These are phyloP conservation scores for Fusarium nelsonii DNA, from an alignment of 2,329 filamentous ascomycete genomes.

Conservation along the genomic window DNA sequence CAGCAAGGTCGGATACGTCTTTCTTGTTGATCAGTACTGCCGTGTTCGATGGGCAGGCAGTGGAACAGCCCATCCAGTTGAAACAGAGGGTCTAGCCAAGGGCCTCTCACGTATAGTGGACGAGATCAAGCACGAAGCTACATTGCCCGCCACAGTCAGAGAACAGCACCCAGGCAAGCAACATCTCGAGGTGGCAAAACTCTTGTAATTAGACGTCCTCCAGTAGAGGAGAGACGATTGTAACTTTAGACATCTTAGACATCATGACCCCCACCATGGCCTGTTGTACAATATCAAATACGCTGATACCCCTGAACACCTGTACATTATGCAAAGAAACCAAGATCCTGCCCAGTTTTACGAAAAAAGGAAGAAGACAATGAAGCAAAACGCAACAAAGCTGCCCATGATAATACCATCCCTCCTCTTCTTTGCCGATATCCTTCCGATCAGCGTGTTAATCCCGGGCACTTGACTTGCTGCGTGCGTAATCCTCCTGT, in stretches of 20 bases:
- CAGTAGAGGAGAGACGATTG: constrained; percentile 36
- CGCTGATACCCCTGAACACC: constrained; percentile 57
- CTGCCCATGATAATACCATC: constrained; percentile 93
- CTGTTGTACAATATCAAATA: constrained; percentile 52
- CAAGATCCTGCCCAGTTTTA: constrained; percentile 35
- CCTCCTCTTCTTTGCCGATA: constrained; percentile 93
- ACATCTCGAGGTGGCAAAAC: constrained; percentile 48
- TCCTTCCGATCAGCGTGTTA: constrained; percentile 90
- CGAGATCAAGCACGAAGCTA: constrained; percentile 62
- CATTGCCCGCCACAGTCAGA: constrained; percentile 51
- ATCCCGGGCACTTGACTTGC: constrained; percentile 93
- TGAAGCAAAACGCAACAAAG: constrained; percentile 92
- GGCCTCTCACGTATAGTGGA: constrained; percentile 72
- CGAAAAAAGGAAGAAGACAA: constrained; percentile 86
- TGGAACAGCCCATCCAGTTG: constrained; percentile 72
- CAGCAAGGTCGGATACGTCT: constrained; percentile 92
- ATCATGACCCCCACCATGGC: constrained; percentile 44
- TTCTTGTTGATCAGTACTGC: constrained; percentile 87
- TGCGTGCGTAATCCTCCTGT: constrained; percentile 87
- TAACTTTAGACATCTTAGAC: constrained; percentile 44
- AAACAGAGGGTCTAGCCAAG: constrained; percentile 75
- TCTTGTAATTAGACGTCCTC: constrained; percentile 42
- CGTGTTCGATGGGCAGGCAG: constrained; percentile 96
- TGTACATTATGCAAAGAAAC: constrained; percentile 40
- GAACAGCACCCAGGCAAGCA: constrained; percentile 52